phyloP scores from a whole-genome alignment of 139 green algal species.

The Edaphochlamys debaryana region DNA sequence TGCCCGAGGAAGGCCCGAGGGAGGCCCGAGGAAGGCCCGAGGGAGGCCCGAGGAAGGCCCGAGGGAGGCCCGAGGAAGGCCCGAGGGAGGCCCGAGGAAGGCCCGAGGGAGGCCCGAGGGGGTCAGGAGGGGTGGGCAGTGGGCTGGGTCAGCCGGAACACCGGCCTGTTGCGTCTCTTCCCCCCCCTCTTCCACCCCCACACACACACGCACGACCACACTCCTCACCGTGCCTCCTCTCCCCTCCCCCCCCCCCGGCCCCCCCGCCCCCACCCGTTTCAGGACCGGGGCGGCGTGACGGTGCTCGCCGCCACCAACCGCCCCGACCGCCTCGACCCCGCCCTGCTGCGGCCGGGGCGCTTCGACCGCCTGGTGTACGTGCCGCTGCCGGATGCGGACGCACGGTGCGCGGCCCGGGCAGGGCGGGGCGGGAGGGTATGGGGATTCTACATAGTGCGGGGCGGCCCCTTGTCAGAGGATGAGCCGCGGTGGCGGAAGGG shows the following conservation, averaged over 20 bases:
- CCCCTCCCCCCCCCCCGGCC: not conserved
- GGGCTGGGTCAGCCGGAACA: too few species aligned
- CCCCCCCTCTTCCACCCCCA: not conserved
- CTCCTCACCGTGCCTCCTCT: not conserved
- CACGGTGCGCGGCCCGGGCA: constrained; percentile 48
- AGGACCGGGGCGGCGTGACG: constrained; percentile 64
- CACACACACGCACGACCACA: too few species aligned
- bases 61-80: not conserved
- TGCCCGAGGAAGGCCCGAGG: not conserved
- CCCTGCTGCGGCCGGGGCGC: constrained; percentile 87
- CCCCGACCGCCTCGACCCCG: constrained; percentile 85
- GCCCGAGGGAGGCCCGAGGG: too few species aligned
- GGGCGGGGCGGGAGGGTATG: not conserved
- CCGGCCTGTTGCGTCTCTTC: not conserved
- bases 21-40: not conserved
- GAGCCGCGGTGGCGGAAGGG: too few species aligned
- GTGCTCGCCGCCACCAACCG: constrained; percentile 96
- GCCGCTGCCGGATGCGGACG: constrained; percentile 64
- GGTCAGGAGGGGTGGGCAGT: not conserved
- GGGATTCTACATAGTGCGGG: too few species aligned
- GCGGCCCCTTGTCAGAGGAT: too few species aligned
- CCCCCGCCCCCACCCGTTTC: not conserved
- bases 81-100: not conserved
- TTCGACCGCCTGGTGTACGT: constrained; percentile 95
- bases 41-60: too few species aligned